These are phyloP conservation scores for Alnus rubra DNA, from an alignment of 306 rosid species.

Conservation along the genomic window DNA sequence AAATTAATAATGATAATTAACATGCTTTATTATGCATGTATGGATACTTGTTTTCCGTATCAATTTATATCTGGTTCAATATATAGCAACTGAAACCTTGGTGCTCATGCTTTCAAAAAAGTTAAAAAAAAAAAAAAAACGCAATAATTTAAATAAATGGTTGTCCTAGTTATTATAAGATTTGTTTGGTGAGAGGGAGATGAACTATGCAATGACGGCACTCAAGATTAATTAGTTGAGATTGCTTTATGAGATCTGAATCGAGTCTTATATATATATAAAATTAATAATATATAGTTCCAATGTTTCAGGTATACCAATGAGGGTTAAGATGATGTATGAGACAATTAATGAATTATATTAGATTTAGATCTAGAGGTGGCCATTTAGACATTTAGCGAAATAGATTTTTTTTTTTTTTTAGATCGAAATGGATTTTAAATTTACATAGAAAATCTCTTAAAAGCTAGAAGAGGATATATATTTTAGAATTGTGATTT, in stretches of 20 bases:
- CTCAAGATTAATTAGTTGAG: slow-evolving; percentile 35
- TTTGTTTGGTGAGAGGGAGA: slow-evolving; percentile 55
- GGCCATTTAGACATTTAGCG: slow-evolving; percentile 16
- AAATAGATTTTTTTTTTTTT: too few species aligned
- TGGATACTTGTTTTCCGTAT: too few species aligned
- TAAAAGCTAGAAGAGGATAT: too few species aligned
- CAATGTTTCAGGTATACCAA: slow-evolving; percentile 19
- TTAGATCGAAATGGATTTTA: too few species aligned
- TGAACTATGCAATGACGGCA: slow-evolving; percentile 40
- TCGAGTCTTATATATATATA: not conserved
- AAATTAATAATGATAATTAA: too few species aligned
- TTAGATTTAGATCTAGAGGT: not conserved
- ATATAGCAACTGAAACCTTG: too few species aligned
- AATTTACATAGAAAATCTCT: not conserved
- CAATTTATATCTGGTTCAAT: too few species aligned
- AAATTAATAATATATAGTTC: not conserved
- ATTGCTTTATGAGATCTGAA: not conserved
- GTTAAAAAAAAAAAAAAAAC: too few species aligned
- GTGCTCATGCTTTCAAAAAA: too few species aligned
- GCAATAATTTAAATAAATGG: not conserved
- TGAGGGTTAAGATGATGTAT: not conserved
- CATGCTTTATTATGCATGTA: too few species aligned
- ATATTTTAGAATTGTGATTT: too few species aligned
- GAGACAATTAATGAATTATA: not conserved
- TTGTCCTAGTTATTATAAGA: slow-evolving; percentile 11